These are phyloP conservation scores for Chenopodium suecicum DNA, from an alignment of 148 eudicot species.

Conservation along the genomic window DNA sequence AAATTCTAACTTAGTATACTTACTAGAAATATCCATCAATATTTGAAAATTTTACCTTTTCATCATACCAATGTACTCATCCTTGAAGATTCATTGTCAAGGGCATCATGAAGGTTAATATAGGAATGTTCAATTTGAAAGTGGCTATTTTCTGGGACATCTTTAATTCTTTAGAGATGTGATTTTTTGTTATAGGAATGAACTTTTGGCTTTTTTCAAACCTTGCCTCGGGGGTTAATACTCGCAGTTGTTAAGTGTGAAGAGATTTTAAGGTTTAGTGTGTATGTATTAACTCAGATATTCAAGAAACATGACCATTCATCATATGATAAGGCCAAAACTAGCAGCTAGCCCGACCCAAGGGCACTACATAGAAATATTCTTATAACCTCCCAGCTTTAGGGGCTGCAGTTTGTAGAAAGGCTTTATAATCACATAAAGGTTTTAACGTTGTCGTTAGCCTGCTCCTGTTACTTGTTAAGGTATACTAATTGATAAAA, in stretches of 20 bases:
- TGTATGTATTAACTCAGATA: background rate
- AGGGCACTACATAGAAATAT: background rate
- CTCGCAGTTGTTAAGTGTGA: background rate
- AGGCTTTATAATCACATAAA: background rate
- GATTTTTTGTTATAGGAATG: no score
- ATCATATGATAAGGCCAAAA: background rate
- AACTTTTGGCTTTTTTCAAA: background rate
- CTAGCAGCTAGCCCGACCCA: background rate
- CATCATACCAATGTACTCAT: background rate
- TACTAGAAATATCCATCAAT: background rate
- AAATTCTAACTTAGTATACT: no score
- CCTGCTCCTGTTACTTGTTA: background rate
- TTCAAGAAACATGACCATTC: background rate
- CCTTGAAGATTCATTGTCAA: background rate
- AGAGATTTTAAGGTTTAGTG: background rate
- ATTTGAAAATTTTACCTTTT: background rate
- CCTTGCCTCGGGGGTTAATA: background rate
- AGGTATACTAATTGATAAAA: background rate
- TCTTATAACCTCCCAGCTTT: background rate
- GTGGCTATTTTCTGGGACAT: background rate
- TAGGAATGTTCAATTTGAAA: background rate
- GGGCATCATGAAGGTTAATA: background rate
- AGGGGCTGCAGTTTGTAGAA: background rate
- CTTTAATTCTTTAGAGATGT: no score
- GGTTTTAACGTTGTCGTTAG: background rate